phyloP scores from a whole-genome alignment of 805 yeast species.

The Zygotorulaspora florentina region DNA sequence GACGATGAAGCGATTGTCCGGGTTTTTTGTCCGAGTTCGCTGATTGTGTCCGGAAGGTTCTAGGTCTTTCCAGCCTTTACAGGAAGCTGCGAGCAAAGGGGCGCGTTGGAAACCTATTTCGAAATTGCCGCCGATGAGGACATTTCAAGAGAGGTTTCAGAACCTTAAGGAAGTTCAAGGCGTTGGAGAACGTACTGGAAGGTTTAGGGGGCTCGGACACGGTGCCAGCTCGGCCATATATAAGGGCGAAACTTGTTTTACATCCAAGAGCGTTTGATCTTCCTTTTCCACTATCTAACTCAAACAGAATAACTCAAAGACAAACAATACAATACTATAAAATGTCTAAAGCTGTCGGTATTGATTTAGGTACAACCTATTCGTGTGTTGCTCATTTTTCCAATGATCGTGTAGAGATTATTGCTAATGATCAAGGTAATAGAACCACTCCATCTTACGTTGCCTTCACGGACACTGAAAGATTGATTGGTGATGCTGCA shows the following conservation, averaged over 20 bases:
- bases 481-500: slow-evolving; percentile 95
- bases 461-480: slow-evolving; percentile 88
- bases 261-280: background rate
- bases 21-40: background rate
- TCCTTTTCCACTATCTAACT: background rate
- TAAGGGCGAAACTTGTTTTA: slow-evolving; percentile 5
- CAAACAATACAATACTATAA: slow-evolving; percentile 11
- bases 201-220: background rate
- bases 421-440: slow-evolving; percentile 98
- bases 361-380: slow-evolving; percentile 85
- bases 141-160: slow-evolving; percentile 3
- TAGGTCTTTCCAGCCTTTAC: slow-evolving; percentile 3
- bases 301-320: slow-evolving; percentile 3
- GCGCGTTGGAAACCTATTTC: background rate
- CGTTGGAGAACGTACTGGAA: slow-evolving; percentile 1
- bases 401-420: slow-evolving; percentile 88
- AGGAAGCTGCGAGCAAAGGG: background rate
- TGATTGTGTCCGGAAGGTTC: background rate
- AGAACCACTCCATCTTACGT: slow-evolving; percentile 96
- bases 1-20: background rate
- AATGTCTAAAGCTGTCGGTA: slow-evolving; percentile 60
- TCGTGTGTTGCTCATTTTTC: slow-evolving; percentile 95
- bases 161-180: background rate
- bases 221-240: slow-evolving; percentile 1
- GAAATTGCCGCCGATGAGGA: slow-evolving; percentile 2